Conservation (phyloP, 2,329 filamentous ascomycete genomes). For the Nannizziopsis arthrosporioides region DNA sequence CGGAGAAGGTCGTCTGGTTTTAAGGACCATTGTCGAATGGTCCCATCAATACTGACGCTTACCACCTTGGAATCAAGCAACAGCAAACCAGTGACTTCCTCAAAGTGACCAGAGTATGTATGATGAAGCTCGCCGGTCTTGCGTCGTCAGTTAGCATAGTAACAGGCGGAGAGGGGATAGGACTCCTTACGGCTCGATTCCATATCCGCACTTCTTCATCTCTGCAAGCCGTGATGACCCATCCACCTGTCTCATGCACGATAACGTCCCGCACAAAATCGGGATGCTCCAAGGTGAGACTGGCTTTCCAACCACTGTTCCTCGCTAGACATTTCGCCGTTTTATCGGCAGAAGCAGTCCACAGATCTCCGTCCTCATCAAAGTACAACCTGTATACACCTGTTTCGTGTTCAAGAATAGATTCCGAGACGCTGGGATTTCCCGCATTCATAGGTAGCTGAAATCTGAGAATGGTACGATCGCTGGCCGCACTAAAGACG, state of each 20-base stretch:
- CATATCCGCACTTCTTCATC: slow-evolving; percentile 89
- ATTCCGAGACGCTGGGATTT: slow-evolving; percentile 46
- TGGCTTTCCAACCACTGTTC: slow-evolving; percentile 54
- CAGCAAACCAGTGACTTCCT: slow-evolving; percentile 77
- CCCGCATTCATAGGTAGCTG: slow-evolving; percentile 23
- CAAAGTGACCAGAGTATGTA: slow-evolving; percentile 71
- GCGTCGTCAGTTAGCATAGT: slow-evolving; percentile 21
- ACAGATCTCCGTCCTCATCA: slow-evolving; percentile 61
- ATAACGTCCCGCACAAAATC: slow-evolving; percentile 81
- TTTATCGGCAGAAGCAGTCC: slow-evolving; percentile 88
- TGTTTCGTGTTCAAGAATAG: slow-evolving; percentile 74
- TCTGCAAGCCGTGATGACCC: slow-evolving; percentile 76
- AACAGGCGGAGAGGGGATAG: background rate
- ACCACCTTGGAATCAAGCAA: slow-evolving; percentile 50
- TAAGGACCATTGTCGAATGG: slow-evolving; percentile 73
- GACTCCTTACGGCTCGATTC: slow-evolving; percentile 47
- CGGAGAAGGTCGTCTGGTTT: slow-evolving; percentile 48
- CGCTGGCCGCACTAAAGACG: slow-evolving; percentile 69
- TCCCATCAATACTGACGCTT: slow-evolving; percentile 83
- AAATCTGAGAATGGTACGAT: slow-evolving; percentile 64
- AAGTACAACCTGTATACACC: slow-evolving; percentile 75
- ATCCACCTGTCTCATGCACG: slow-evolving; percentile 55
- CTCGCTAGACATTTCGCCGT: slow-evolving; percentile 69
- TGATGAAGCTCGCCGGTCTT: slow-evolving; percentile 61
- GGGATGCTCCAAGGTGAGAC: slow-evolving; percentile 65